Base-by-base conservation (phyloP, 2,329 filamentous ascomycete genomes). In the Penicillium sp. region DNA sequence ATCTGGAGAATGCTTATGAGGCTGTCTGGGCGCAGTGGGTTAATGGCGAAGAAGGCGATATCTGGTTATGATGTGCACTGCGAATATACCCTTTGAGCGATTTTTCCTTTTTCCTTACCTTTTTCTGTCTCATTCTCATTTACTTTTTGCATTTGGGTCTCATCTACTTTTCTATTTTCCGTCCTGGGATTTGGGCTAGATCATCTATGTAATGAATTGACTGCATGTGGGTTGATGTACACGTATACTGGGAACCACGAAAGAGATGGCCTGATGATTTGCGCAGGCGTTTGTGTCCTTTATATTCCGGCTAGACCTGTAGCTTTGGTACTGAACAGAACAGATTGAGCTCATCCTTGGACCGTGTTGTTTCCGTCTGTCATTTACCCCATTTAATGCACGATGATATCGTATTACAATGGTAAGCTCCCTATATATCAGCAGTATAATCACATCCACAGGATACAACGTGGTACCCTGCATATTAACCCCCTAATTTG, bases 11-110 rank as follows among this genome's bases (percentile, higher is more conserved):
- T 58, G 92, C 91, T 12, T 99, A 97, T 72, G 87, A 89, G 61
- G 84, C 89, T 70, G 91, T 92, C 17, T 99, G 94, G 94, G 81
- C 82, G 65, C 84, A 85, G 69, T 99, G 94, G 93, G 91, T 92
- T 37, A 80, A 78, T 38, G 92, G 91, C 12, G 84, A 91, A 73
- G 87, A 89, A n/a, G 92, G 93, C 9, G 94, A 99, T 78, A 96
- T 99, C 62, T 94, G 91, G 81, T 81, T 99, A 70, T 80, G 69
- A 73, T 67, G 59, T 65, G 61, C 64, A 63, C 65, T 63, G 66
- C 63, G 66, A 66, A 63, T 68, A 71, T 70, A 71, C 69, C 69
- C 69, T 63, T 65, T 72, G 64, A 72, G 69, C 68, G 68, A 63
- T 67, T 59, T 61, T 60, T 61, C 62, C 60, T 50, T 53, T 54